phyloP scores from a whole-genome alignment of 2,329 filamentous ascomycete species.

The Parasarocladium wereldwijsianum region DNA sequence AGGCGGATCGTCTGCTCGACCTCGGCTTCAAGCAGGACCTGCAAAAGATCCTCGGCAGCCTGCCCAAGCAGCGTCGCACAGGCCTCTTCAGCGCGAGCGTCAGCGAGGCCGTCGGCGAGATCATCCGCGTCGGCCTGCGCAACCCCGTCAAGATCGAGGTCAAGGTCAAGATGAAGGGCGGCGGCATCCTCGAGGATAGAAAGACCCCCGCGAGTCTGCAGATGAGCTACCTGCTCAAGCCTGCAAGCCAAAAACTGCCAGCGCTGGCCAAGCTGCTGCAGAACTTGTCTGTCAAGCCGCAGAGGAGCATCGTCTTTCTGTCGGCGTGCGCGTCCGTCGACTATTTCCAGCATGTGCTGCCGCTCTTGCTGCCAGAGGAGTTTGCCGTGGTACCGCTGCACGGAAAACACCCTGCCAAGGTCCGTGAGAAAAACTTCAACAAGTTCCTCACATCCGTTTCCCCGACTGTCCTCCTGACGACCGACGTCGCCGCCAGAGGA shows the following conservation, averaged over 20 bases:
- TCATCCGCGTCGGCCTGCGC: conserved; percentile 78
- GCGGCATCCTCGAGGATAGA: conserved; percentile 58
- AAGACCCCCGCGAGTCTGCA: conserved; percentile 84
- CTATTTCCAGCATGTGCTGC: conserved; percentile 76
- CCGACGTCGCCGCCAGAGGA: conserved; percentile 80
- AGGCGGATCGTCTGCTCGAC: conserved; percentile 85
- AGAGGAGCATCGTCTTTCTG: conserved; percentile 81
- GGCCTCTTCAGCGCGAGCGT: conserved; percentile 91
- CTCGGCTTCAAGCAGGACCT: conserved; percentile 88
- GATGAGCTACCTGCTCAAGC: conserved; percentile 69
- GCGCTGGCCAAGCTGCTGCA: conserved; percentile 56
- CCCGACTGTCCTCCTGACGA: conserved; percentile 75
- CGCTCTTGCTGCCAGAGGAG: conserved; percentile 50
- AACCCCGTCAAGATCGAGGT: conserved; percentile 94
- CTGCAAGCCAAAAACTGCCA: conserved; percentile 67
- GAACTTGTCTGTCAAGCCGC: conserved; percentile 55
- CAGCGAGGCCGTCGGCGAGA: conserved; percentile 86
- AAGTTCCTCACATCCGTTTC: conserved; percentile 62
- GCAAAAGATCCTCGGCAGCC: conserved; percentile 64
- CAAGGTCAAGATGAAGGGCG: conserved; percentile 62
- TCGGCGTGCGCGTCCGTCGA: conserved; percentile 92
- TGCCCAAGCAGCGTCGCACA: conserved; percentile 88
- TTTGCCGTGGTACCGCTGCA: conserved; percentile 71
- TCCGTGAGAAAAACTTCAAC: conserved; percentile 75
- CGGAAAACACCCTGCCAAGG: conserved; percentile 79